Percentiles rank a stretch among this genome's conserved stretches.
Conservation (phyloP, 2,329 filamentous ascomycete species). For the Microdochium trichocladiopsis region DNA sequence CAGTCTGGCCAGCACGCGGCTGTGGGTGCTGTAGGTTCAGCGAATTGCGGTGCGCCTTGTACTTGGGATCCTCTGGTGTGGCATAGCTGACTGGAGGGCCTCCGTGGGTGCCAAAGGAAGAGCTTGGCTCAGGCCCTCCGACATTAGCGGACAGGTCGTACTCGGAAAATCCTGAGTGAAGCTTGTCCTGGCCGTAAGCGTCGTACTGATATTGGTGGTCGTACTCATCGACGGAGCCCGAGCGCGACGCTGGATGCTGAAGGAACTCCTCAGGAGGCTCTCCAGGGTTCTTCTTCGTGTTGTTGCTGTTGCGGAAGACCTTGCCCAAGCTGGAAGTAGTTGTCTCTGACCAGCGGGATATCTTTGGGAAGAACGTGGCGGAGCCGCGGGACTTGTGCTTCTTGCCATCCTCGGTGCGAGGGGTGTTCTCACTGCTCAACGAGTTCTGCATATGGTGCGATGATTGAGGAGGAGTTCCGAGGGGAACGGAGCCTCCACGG, state of each 20-base stretch:
- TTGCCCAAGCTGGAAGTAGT: constrained; percentile 82
- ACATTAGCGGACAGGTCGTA: constrained; percentile 31
- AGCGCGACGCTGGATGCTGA: constrained; percentile 59
- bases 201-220: constrained; percentile 52
- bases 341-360: constrained; percentile 95
- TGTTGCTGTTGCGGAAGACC: constrained; percentile 62
- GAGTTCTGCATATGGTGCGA: constrained; percentile 28
- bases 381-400: constrained; percentile 87
- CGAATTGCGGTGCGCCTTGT: constrained; percentile 75
- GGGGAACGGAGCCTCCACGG: constrained; percentile 45
- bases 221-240: constrained; percentile 64
- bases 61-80: constrained; percentile 65
- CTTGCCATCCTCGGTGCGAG: constrained; percentile 66
- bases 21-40: constrained; percentile 75
- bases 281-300: constrained; percentile 38
- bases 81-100: constrained; percentile 45
- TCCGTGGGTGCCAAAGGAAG: constrained; percentile 18
- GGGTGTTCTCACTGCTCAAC: constrained; percentile 75
- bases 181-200: constrained; percentile 52
- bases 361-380: constrained; percentile 77
- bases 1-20: constrained; percentile 65
- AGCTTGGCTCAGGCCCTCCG: constrained; percentile 12
- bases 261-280: constrained; percentile 55
- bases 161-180: constrained; percentile 50
- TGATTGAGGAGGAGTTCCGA: constrained; percentile 52